Base-by-base conservation (phyloP, 1,284 basidiomycete genomes). In the Melampsora allii-populina region DNA sequence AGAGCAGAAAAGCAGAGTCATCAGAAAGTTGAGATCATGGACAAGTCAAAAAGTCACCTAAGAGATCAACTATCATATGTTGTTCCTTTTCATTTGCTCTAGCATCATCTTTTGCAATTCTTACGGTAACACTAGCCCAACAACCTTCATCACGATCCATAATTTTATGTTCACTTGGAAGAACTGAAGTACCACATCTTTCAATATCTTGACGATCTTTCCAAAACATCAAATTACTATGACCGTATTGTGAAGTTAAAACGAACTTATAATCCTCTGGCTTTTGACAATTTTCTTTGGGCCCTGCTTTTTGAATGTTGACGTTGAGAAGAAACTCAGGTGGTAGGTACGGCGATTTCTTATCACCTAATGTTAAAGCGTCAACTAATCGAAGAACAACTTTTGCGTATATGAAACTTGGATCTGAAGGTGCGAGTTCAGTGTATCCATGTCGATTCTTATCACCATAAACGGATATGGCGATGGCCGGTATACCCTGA, bases 221-320 rank as follows among this genome's bases (percentile, higher is more conserved):
- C 50, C 50, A 56, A 7, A 56, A 56, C 36, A 21, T 36, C 14
- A 19, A 36, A 17, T 29, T n/a, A 61, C 29, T 31, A 36, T 61
- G 33, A 36, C 59, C 59, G 9, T 36, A 36, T 17, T 31, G 59
- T 17, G 29, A 31, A 36, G 59, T 61, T 29, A 61, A 29, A 36
- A 61, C 59, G 17, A 61, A 61, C 36, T 61, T 61, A n/a, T 61
- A 61, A 36, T 61, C 33, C 17, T 61, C 33, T 6, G 59, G 29
- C 17, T 29, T 29, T 36, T 36, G 19, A 36, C 59, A 61, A 31
- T 61, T 17, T 31, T n/a, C 31, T n/a, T 61, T 14, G 7, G 27
- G 27, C 6, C 59, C 59, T 36, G 59, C 29, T 36, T 21, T 14
- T 36, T 61, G 29, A 19, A 61, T 29, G 19, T 61, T 61, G 12